Base-by-base conservation (phyloP, 768 basidiomycete genomes). In the Rhodotorula sphaerocarpa region DNA sequence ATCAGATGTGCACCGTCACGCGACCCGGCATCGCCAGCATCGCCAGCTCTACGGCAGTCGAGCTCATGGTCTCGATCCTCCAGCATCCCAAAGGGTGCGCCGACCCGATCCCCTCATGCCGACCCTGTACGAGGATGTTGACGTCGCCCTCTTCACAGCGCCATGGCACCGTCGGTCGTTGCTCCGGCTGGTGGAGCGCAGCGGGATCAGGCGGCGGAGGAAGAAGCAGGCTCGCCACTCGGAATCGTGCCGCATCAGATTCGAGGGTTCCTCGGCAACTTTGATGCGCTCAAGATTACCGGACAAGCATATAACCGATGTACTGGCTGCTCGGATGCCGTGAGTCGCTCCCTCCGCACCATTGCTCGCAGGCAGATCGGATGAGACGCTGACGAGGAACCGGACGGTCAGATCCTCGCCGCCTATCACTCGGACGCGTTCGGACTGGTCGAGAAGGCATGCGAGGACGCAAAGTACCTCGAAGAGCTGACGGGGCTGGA, bases 1-100 rank as follows among this genome's bases (percentile, higher is more conserved):
- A 97, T 74, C 93, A 97, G 74, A 96, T 96, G 93, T 99, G 95
- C 74, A 97, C 95, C 1, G 95, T 99, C 34, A 96, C 93, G 0
- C 79, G 95, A 27, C 95, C 95, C 0, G 93, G 93, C 0, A 80
- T 97, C 3, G 95, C 93, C 0, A 83, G 90, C 0, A 90, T 96
- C 55, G 95, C 95, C 0, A 83, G 87, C 3, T 86, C 92, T 1
- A 87, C 86, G 0, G 91, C 90, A 0, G 93, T 96, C 2, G 95
- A 99, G 74, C 79, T 99, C 14, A 81, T 97, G 28, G 84, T 88
- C 3, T 88, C 90, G 0, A 76, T 95, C 5, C 70, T 96, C 12
- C 92, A 96, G 72, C 91, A 96, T 77, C 88, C 90, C 0, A 79
- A 84, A 27, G 87, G 90, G 90, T 92, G 71, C 50, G 79, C 72